Base-by-base conservation (phyloP, 2,329 filamentous ascomycete species). In the Colletotrichum sp. region DNA sequence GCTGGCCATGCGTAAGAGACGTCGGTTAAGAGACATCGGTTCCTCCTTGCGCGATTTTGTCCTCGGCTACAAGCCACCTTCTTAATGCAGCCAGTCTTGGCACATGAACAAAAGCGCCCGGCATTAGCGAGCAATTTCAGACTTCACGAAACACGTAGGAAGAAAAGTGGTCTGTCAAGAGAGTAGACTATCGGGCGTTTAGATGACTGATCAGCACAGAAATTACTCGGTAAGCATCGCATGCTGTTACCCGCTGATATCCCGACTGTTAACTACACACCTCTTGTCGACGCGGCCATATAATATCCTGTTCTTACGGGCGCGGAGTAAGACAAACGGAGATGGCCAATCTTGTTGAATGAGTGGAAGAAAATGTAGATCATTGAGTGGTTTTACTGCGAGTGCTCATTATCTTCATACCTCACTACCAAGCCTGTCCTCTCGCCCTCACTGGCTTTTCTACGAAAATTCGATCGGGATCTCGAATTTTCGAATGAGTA, bases 181-280 rank as follows among this genome's bases (percentile, higher is more conserved):
- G 43, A 52, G 18, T 9, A 52, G 18, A 13, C 12, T 12, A 7
- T 52, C 43, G 6, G 43, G 43, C n/a, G 43, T 13, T 52, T 12
- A 7, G 4, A 21, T 21, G 43, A 12, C 0, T 52, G 6, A 21
- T 21, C 0, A 21, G n/a, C 10, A n/a, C n/a, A 13, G 10, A 52
- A 52, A 52, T 7, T 52, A 21, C 6, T 52, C 10, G 21, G 43
- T 6, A 52, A 13, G 12, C n/a, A 21, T 52, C 8, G n/a, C 4
- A 12, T 21, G 18, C 4, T 21, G 3, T 21, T 21, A 48, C n/a
- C n/a, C 43, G 43, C 18, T 48, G 6, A 48, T 12, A 21, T 48
- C 32, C 32, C 32, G n/a, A 8, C n/a, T 21, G 43, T 52, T 18
- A 21, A 13, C 10, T 21, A 21, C 43, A 52, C 43, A 52, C 43